Evolutionary conservation across 306 rosid genomes (phyloP).

Genomic region (Acacia melanoxylon): DNA sequence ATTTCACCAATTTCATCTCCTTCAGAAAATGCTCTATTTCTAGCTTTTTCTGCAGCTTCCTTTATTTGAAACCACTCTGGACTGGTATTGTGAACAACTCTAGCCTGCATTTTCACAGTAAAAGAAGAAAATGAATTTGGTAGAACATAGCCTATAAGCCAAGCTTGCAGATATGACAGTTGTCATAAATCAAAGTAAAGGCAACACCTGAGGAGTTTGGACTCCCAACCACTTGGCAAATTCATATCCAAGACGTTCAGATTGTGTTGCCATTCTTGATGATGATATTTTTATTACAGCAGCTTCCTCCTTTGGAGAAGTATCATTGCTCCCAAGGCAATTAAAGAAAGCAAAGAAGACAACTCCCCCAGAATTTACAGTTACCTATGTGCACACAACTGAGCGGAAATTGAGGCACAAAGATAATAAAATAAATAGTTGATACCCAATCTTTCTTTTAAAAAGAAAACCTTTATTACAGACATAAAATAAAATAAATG

Average conservation of each 20-base stretch:
- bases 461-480: background rate
- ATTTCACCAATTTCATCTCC: slow-evolving; percentile 81
- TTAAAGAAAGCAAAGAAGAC: slow-evolving; percentile 94
- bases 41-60: slow-evolving; percentile 87
- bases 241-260: slow-evolving; percentile 97
- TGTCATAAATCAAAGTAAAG: background rate
- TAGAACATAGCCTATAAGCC: background rate
- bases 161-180: slow-evolving; percentile 9
- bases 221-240: slow-evolving; percentile 92
- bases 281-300: slow-evolving; percentile 95
- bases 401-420: slow-evolving; percentile 35
- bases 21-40: slow-evolving; percentile 59
- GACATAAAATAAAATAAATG: background rate
- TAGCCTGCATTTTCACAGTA: slow-evolving; percentile 59
- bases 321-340: slow-evolving; percentile 43
- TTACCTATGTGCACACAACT: slow-evolving; percentile 65
- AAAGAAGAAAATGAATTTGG: slow-evolving; percentile 13
- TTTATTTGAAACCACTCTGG: slow-evolving; percentile 89
- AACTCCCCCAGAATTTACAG: slow-evolving; percentile 98
- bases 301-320: slow-evolving; percentile 65
- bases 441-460: background rate
- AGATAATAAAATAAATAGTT: slow-evolving; percentile 19
- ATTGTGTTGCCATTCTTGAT: slow-evolving; percentile 96
- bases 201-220: slow-evolving; percentile 81
- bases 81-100: slow-evolving; percentile 82